Conservation (phyloP, 2,329 filamentous ascomycete genomes). For the Diaporthe caulivora region DNA sequence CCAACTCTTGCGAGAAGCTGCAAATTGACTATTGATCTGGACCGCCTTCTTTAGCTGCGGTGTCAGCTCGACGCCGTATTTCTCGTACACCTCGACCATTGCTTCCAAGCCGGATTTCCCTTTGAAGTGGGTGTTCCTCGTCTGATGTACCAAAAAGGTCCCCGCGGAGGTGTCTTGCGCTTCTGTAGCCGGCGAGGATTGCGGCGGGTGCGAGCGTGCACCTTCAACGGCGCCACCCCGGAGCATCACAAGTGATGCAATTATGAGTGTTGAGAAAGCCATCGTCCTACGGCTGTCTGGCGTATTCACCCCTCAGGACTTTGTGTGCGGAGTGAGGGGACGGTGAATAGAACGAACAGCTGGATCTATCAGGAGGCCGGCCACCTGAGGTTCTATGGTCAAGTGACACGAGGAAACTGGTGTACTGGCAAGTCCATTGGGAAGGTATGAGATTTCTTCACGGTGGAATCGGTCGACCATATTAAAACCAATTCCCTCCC, state of each 20-base stretch:
- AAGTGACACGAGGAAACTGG: neutral
- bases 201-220: neutral
- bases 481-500: slow-evolving; percentile 10
- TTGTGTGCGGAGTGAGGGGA: neutral
- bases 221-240: neutral
- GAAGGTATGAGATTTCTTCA: neutral
- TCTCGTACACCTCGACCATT: slow-evolving; percentile 20
- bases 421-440: neutral
- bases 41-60: neutral
- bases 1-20: slow-evolving; percentile 7
- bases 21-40: neutral
- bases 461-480: neutral
- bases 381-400: neutral
- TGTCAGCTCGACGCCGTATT: slow-evolving; percentile 12
- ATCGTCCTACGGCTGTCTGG: neutral
- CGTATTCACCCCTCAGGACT: too few relatives aligned
- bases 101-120: slow-evolving; percentile 20
- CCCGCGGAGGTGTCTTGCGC: neutral
- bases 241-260: slow-evolving; percentile 10
- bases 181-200: neutral
- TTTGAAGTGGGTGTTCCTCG: neutral
- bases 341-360: neutral
- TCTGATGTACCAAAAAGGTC: slow-evolving; percentile 1
- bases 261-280: neutral
- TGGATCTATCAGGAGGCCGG: slow-evolving; percentile 2